Percentiles rank a stretch among this genome's conserved stretches.
phyloP scores from a whole-genome alignment of 148 eudicot species.

The Amaranthus palmeri region DNA sequence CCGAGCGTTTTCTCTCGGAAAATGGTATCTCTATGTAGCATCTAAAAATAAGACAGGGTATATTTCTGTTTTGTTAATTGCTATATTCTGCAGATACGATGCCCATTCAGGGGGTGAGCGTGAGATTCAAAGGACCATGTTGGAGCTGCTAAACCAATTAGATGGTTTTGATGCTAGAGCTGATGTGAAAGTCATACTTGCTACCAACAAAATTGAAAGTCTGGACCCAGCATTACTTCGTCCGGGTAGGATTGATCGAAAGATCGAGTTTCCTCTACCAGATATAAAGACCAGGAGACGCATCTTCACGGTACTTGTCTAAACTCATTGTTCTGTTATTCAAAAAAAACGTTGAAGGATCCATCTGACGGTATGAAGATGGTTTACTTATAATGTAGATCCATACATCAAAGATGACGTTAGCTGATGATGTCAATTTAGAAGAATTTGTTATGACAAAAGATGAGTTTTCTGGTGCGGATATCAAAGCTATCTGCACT shows the following conservation, averaged over 20 bases:
- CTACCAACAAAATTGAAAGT: conserved; percentile 78
- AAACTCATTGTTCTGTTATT: not conserved
- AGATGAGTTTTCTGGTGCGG: conserved; percentile 95
- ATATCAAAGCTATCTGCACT: conserved; percentile 89
- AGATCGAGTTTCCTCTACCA: conserved; percentile 86
- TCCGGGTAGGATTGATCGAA: conserved; percentile 82
- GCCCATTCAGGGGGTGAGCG: conserved; percentile 87
- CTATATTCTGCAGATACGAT: conserved; percentile 44
- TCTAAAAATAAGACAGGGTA: too few relatives aligned
- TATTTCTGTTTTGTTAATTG: too few relatives aligned
- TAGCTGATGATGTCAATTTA: conserved; percentile 81
- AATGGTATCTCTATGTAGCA: too few relatives aligned
- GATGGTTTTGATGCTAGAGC: conserved; percentile 92
- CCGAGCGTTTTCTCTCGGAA: not conserved
- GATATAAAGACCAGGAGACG: conserved; percentile 81
- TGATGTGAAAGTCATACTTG: conserved; percentile 81
- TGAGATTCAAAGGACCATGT: conserved; percentile 90
- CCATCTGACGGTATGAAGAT: not conserved
- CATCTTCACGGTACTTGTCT: conserved; percentile 52
- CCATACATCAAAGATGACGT: conserved; percentile 89
- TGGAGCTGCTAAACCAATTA: conserved; percentile 77
- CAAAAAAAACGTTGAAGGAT: not conserved
- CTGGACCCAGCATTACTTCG: conserved; percentile 91
- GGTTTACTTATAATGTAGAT: conserved; percentile 30
- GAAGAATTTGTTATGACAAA: conserved; percentile 95